Conservation (phyloP, 441 rosid genomes). For the Hura crepitans region DNA sequence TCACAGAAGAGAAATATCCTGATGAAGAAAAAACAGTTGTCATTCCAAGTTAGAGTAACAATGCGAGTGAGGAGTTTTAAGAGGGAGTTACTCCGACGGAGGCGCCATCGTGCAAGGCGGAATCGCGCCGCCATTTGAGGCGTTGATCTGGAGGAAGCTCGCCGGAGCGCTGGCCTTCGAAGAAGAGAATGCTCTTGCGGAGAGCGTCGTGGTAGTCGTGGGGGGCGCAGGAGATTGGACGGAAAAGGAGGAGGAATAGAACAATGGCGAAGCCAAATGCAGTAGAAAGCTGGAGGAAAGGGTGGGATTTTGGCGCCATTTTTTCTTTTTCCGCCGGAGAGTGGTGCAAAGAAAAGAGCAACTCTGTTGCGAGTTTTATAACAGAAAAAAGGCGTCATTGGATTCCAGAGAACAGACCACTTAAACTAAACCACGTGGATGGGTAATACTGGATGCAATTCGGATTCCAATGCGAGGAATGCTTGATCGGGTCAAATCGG, state of each 20-base stretch:
- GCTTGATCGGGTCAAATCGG: conserved; percentile 23
- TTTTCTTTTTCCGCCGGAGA: conserved; percentile 5
- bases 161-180: conserved; percentile 96
- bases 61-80: not conserved
- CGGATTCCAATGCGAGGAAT: conserved; percentile 35
- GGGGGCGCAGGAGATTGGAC: conserved; percentile 25
- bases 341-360: conserved; percentile 22
- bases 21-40: too few relatives aligned
- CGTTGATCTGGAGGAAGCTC: conserved; percentile 68
- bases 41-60: not conserved
- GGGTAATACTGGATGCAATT: conserved; percentile 23
- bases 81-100: conserved; percentile 48
- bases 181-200: conserved; percentile 82
- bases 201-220: conserved; percentile 81
- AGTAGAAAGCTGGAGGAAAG: conserved; percentile 24
- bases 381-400: conserved; percentile 48
- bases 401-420: conserved; percentile 51
- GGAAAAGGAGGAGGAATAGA: conserved; percentile 25
- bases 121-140: conserved; percentile 58
- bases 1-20: too few relatives aligned
- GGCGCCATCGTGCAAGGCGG: conserved; percentile 75
- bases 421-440: conserved; percentile 41
- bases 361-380: conserved; percentile 37
- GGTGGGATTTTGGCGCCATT: conserved; percentile 70
- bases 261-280: conserved; percentile 30